Base-by-base conservation (phyloP, 306 rosid genomes). In the Sicyos edulis region DNA sequence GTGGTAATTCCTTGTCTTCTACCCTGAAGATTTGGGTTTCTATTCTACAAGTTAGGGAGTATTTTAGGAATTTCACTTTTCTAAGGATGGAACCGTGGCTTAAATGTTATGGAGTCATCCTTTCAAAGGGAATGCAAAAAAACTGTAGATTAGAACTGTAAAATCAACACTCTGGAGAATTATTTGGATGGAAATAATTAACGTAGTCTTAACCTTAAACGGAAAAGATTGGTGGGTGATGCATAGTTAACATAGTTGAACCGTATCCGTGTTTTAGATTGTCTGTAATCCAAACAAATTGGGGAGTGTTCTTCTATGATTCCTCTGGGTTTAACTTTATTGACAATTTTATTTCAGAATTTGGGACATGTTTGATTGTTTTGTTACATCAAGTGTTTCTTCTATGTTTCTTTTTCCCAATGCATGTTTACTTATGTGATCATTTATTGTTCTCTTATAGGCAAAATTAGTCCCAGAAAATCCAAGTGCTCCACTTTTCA, bases 401-500 rank as follows among this genome's bases (percentile, higher is more conserved):
- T n/a, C n/a, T n/a, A n/a, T n/a, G n/a, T n/a, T n/a, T n/a, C 42
- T 65, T 20, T 45, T 11, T 44, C 11, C 71, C 8, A 44, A 19
- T 65, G 54, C 54, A 65, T 44, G 15, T 34, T 24, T 40, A 66
- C 55, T 65, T 20, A 20, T 19, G 54, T 11, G 55, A 66, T 66
- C 24, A 56, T 56, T 66, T 53, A 29, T 75, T 58, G 74, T 78
- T 70, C 66, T 58, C 21, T 65, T 34, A 59, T 80, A 93, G 99
- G 91, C 83, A 72, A 85, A 80, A 80, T 80, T 77, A 81, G 86
- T 86, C 59, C 74, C 77, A 74, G 85, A 84, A 76, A 86, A 81
- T 81, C 86, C 81, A 20, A 87, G 79, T 32, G 59, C 79, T 83
- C 85, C 89, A 70, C 86, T 88, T 73, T 93, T 82, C 79, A 61